Percentiles rank a stretch among this genome's conserved stretches.
Evolutionary conservation across 495 filamentous ascomycete genomes (phyloP).

Genomic region (Durotheca rogersii): DNA sequence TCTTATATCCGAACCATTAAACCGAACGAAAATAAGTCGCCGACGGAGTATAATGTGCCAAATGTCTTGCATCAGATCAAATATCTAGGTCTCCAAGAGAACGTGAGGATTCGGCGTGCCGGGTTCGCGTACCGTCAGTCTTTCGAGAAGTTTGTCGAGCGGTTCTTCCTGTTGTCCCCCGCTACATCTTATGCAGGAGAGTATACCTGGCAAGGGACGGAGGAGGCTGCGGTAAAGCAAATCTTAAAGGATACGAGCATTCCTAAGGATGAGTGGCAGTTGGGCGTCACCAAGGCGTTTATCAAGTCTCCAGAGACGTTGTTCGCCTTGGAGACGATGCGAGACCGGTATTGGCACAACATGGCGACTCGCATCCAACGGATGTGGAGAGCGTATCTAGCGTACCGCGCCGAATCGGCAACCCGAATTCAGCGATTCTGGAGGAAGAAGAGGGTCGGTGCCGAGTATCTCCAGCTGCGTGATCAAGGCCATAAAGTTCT

Average conservation of each 20-base stretch:
- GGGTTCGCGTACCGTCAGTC: conserved; percentile 98
- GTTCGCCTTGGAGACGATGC: conserved; percentile 96
- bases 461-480: conserved; percentile 81
- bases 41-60: conserved; percentile 81
- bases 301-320: conserved; percentile 98
- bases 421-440: conserved; percentile 94
- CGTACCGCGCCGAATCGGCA: conserved; percentile 88
- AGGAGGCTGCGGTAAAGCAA: conserved; percentile 82
- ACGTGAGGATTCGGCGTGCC: conserved; percentile 94
- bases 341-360: conserved; percentile 97
- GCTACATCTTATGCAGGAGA: conserved; percentile 95
- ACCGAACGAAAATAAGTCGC: conserved; percentile 97
- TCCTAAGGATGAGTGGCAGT: conserved; percentile 91
- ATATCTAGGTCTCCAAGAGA: conserved; percentile 97
- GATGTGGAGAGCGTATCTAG: conserved; percentile 93
- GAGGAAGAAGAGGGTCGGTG: conserved; percentile 84
- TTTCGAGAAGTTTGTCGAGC: conserved; percentile 97
- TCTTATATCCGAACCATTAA: conserved; percentile 99
- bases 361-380: conserved; percentile 98
- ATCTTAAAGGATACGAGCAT: conserved; percentile 96
- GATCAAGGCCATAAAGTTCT: conserved; percentile 89
- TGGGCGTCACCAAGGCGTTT: conserved; percentile 96
- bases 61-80: conserved; percentile 99
- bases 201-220: conserved; percentile 91
- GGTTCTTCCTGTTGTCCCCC: conserved; percentile 93